phyloP scores from a whole-genome alignment of 441 rosid species.

The Pelargonium fulgidum region DNA sequence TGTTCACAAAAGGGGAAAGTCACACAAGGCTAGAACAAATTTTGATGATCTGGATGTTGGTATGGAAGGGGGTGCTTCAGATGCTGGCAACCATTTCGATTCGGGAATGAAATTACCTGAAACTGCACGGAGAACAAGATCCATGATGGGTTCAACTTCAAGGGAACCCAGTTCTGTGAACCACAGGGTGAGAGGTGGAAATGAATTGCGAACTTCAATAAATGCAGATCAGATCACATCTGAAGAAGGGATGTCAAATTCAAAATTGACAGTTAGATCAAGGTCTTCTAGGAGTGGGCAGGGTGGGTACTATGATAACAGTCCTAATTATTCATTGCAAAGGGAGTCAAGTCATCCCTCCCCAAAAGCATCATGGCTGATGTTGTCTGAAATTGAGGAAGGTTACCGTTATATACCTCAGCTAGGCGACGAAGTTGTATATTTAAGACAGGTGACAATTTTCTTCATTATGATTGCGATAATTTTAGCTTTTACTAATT shows the following conservation, averaged over 20 bases:
- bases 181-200: conserved; percentile 30
- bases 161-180: conserved; percentile 33
- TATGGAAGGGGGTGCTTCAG: conserved; percentile 28
- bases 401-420: conserved; percentile 69
- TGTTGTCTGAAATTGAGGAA: conserved; percentile 59
- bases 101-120: conserved; percentile 32
- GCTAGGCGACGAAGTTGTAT: conserved; percentile 66
- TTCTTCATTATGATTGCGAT: not conserved
- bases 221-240: conserved; percentile 31
- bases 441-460: conserved; percentile 51
- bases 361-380: conserved; percentile 57
- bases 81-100: conserved; percentile 26
- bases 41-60: conserved; percentile 23
- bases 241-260: conserved; percentile 47
- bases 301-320: conserved; percentile 21
- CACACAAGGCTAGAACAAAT: conserved; percentile 23
- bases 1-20: conserved; percentile 21
- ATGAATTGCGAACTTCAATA: conserved; percentile 38
- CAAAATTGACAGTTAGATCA: conserved; percentile 35
- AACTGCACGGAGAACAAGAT: conserved; percentile 51
- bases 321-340: conserved; percentile 23
- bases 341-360: conserved; percentile 31
- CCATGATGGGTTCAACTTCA: conserved; percentile 49
- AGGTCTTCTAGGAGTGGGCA: conserved; percentile 35
- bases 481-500: conserved; percentile 15